phyloP scores from a whole-genome alignment of 139 green algal species.

The Yamagishiella unicocca region DNA sequence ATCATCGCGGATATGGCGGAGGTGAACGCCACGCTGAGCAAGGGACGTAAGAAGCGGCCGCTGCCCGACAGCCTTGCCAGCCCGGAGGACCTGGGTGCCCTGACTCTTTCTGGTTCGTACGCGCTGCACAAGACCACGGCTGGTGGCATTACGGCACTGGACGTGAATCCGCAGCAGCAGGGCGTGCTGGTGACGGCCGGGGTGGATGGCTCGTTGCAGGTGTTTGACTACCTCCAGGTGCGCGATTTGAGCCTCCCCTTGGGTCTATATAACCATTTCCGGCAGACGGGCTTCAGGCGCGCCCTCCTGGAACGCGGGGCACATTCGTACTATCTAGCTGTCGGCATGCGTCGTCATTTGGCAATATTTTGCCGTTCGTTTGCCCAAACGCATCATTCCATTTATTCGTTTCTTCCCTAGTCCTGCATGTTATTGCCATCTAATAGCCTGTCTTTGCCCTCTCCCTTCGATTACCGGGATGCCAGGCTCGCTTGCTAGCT shows the following conservation, averaged over 20 bases:
- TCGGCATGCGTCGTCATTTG: no score
- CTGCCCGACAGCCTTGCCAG: constrained; percentile 72
- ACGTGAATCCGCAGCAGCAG: constrained; percentile 69
- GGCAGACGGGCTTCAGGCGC: no score
- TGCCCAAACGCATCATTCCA: no score
- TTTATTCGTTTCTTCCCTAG: no score
- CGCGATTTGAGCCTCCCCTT: no score
- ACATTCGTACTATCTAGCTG: no score
- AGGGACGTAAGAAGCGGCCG: constrained; percentile 89
- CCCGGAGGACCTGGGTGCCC: constrained; percentile 74
- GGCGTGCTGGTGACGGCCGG: constrained; percentile 78
- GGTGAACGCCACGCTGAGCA: constrained; percentile 66
- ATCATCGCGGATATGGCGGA: constrained; percentile 54
- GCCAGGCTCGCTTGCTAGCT: constrained; percentile 58
- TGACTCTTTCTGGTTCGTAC: constrained; percentile 69
- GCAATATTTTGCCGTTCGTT: no score
- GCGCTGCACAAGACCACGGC: constrained; percentile 92
- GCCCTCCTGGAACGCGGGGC: no score
- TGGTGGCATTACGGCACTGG: constrained; percentile 85
- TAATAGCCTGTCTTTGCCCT: no score
- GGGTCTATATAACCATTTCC: no score
- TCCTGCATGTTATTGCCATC: no score
- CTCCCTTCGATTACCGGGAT: no score
- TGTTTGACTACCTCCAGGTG: constrained; percentile 74
- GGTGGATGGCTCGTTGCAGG: constrained; percentile 78